Evolutionary conservation across 805 yeast species (phyloP), one percentile per base, ranked within the genome.

Genomic region (Candida berthetii): DNA sequence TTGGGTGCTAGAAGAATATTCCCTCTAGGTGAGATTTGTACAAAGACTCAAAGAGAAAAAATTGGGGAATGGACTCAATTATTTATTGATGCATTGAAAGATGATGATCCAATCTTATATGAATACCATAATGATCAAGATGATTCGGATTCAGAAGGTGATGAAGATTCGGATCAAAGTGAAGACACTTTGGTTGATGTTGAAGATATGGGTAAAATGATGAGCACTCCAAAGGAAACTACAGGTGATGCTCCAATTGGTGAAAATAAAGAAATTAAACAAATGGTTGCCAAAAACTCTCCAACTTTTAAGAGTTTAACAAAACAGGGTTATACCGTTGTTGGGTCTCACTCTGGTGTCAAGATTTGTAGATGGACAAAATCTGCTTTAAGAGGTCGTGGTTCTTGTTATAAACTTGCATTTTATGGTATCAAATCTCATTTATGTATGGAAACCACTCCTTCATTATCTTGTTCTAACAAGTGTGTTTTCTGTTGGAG

Each of bases 401-500:
- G 97, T 2, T 87, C 95, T 3, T 89, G 97, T 66, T 89, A 89
- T 65, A 89, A 89, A 59, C 87, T 76, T 64, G 95, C 96, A 9
- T 83, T 89, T 53, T 89, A 90, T 60, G 96, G 96, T 19, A 89
- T 89, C 52, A 78, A 74, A 46, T 84, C 95, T 2, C 96, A 91
- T 64, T 67, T 91, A 42, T 89, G 97, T 64, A 89, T 89, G 97
- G 97, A 89, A 59, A 79, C 96, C 3, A 89, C 97, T 0, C 97
- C 97, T 1, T 83, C 95, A 1, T 69, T 89, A 44, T 91, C 96
- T 7, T 89, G 97, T 62, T 87, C 96, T 5, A 89, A 89, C 58
- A 89, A 89, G 60, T 89, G 97, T 72, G 96, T 90, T 4, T 89
- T 89, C 57, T 89, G 97, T 65, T 89, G 97, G 97, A 76, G 97